Conservation (phyloP, 2,329 filamentous ascomycete species). For the Trichoderma sp. region DNA sequence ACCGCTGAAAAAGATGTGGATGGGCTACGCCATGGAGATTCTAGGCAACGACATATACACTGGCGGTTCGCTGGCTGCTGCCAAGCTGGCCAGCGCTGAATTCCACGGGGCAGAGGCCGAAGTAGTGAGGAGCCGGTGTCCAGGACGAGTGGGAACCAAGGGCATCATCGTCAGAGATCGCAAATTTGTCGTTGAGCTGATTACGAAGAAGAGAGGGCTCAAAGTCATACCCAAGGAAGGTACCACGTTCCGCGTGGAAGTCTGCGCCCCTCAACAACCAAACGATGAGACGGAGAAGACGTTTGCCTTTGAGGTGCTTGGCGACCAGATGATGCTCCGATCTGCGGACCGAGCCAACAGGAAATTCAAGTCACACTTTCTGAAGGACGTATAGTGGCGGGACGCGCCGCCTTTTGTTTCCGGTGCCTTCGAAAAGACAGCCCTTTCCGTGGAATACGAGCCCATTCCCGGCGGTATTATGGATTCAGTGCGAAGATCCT, state of each 20-base stretch:
- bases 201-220: conserved; percentile 70
- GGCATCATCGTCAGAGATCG: conserved; percentile 91
- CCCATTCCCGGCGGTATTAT: background rate
- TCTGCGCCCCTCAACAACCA: conserved; percentile 51
- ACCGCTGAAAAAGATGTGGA: conserved; percentile 78
- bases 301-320: conserved; percentile 82
- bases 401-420: background rate
- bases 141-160: conserved; percentile 77
- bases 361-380: conserved; percentile 87
- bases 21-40: conserved; percentile 81
- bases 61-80: conserved; percentile 63
- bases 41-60: conserved; percentile 64
- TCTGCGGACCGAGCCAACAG: conserved; percentile 84
- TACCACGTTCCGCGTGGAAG: conserved; percentile 77
- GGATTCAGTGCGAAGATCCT: background rate
- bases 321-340: conserved; percentile 82
- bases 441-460: background rate
- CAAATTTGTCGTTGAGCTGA: conserved; percentile 81
- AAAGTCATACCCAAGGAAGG: conserved; percentile 90
- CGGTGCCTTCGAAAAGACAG: background rate
- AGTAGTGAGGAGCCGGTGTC: conserved; percentile 80
- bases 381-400: conserved; percentile 64
- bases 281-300: conserved; percentile 31
- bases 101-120: conserved; percentile 85
- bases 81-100: conserved; percentile 82